These are phyloP conservation scores for sorghum (Sorghum bicolor) DNA, from an alignment of 176 grass and related monocot species.

Conservation along the genomic window DNA sequence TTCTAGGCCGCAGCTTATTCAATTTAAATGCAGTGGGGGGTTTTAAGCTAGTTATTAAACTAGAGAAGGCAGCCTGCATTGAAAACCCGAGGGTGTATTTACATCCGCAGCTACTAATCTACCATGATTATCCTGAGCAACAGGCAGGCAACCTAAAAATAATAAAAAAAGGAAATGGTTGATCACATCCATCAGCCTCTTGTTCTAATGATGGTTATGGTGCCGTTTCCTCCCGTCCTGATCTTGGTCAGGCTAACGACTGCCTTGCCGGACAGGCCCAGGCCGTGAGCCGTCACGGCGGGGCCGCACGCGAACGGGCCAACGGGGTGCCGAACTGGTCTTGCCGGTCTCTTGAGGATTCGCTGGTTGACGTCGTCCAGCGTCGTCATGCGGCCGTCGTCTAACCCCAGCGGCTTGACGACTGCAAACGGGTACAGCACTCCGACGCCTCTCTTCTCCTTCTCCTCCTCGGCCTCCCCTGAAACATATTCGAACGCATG, in stretches of 20 bases:
- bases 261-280: slow-evolving; percentile 72
- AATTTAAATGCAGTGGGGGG: background rate
- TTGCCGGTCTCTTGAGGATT: slow-evolving; percentile 63
- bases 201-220: slow-evolving; percentile 85
- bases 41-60: background rate
- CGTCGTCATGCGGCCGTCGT: slow-evolving; percentile 55
- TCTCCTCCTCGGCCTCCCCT: slow-evolving; percentile 39
- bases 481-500: background rate
- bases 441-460: slow-evolving; percentile 18
- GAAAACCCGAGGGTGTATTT: background rate
- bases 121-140: background rate
- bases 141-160: background rate
- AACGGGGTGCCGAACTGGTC: slow-evolving; percentile 75
- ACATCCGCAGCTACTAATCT: slow-evolving; percentile 7
- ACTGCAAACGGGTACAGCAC: slow-evolving; percentile 71
- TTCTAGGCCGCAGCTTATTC: background rate
- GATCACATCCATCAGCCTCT: slow-evolving; percentile 41
- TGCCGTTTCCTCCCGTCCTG: slow-evolving; percentile 73
- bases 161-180: background rate
- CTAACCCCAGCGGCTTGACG: slow-evolving; percentile 68
- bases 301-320: slow-evolving; percentile 59
- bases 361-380: slow-evolving; percentile 69
- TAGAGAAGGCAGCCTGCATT: background rate
- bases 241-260: slow-evolving; percentile 80
- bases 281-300: slow-evolving; percentile 23